Evolutionary conservation across 2,329 filamentous ascomycete genomes (phyloP).

Genomic region (Alternaria dauci): DNA sequence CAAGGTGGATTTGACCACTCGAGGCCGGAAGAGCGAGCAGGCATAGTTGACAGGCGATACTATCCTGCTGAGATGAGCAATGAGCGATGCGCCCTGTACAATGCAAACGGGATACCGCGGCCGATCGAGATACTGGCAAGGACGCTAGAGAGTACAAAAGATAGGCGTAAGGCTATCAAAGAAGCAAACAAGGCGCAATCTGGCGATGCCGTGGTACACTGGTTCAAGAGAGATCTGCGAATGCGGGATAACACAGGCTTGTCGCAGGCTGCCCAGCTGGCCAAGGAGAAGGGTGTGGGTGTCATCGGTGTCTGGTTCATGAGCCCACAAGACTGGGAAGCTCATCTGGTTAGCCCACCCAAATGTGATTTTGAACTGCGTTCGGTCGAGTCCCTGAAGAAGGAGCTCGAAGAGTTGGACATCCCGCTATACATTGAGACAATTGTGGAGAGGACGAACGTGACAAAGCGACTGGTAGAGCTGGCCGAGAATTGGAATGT

Average conservation of each 20-base stretch:
- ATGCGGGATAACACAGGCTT: constrained; percentile 77
- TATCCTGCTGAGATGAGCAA: constrained; percentile 90
- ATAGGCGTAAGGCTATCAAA: constrained; percentile 60
- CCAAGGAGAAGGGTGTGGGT: constrained; percentile 72
- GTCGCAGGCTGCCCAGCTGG: constrained; percentile 70
- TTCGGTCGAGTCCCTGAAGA: constrained; percentile 70
- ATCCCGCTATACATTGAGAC: constrained; percentile 83
- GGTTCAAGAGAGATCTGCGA: constrained; percentile 88
- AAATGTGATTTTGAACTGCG: constrained; percentile 84
- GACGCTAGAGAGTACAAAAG: constrained; percentile 68
- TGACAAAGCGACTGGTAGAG: constrained; percentile 69
- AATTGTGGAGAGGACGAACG: constrained; percentile 68
- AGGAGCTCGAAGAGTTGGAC: constrained; percentile 72
- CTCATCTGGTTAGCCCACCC: constrained; percentile 75
- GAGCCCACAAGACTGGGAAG: constrained; percentile 84
- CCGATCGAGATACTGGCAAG: constrained; percentile 74
- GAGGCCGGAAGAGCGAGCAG: constrained; percentile 48
- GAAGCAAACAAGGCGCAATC: constrained; percentile 39
- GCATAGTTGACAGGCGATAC: constrained; percentile 66
- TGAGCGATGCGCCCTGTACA: constrained; percentile 77
- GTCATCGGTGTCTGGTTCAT: constrained; percentile 80
- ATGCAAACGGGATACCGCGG: constrained; percentile 70
- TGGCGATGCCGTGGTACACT: constrained; percentile 77
- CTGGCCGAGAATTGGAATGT: constrained; percentile 76
- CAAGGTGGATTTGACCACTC: constrained; percentile 46